These are phyloP conservation scores for Tetrahymena elliotti DNA, from an alignment of 73 alveolate species.

Conservation along the genomic window DNA sequence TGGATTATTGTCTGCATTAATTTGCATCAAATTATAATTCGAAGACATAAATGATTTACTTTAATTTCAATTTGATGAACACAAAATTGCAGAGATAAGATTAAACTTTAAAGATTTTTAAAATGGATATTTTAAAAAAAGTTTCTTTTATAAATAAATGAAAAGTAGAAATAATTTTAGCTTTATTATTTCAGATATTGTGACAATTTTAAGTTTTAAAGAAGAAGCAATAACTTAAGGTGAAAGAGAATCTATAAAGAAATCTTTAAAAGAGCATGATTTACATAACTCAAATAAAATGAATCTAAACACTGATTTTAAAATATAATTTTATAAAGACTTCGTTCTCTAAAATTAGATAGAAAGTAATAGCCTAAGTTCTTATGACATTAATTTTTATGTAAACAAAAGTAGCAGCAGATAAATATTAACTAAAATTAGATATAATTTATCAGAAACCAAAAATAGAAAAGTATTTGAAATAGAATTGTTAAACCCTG, in stretches of 20 bases:
- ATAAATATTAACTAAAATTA: no score
- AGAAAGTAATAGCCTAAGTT: not conserved
- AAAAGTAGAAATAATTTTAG: not conserved
- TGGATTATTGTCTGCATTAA: not conserved
- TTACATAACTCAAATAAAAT: not conserved
- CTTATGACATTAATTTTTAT: not conserved
- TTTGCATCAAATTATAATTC: no score
- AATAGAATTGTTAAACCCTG: not conserved
- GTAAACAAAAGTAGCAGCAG: not conserved
- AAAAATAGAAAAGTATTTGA: not conserved
- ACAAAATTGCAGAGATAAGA: not conserved
- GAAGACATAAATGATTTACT: not conserved
- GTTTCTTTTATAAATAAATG: no score
- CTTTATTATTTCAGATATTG: not conserved
- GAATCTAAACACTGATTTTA: not conserved
- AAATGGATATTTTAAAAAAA: no score
- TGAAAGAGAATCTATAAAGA: not conserved
- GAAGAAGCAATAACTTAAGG: not conserved
- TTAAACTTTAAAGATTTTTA: not conserved
- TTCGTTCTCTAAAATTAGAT: no score
- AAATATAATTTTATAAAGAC: no score
- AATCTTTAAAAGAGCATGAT: not conserved
- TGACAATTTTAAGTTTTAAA: not conserved
- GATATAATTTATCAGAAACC: no score
- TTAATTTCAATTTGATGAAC: not conserved